Conservation (phyloP, 495 filamentous ascomycete species). For the Massariosphaeria phaeospora region DNA sequence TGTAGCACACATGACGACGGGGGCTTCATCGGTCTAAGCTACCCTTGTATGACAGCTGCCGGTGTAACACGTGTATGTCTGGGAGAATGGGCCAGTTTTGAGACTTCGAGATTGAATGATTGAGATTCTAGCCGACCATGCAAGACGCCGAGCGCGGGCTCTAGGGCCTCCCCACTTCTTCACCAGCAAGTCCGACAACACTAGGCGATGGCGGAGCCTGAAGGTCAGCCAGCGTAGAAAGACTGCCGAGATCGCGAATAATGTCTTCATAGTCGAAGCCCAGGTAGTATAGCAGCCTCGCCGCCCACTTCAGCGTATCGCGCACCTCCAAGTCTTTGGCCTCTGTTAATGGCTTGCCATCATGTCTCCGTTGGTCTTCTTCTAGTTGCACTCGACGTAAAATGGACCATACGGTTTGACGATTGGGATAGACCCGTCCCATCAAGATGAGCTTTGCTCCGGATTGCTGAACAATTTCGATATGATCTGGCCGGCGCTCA, state of each 20-base stretch:
- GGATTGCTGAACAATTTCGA: slow-evolving; percentile 13
- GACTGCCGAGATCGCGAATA: slow-evolving; percentile 18
- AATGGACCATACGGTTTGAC: slow-evolving; percentile 20
- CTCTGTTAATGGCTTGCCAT: background rate
- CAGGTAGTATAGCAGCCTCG: slow-evolving; percentile 21
- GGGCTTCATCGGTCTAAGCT: too few species aligned
- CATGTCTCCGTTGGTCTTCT: background rate
- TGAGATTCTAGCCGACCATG: too few species aligned
- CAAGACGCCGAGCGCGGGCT: background rate
- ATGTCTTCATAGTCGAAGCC: slow-evolving; percentile 30
- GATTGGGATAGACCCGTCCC: slow-evolving; percentile 21
- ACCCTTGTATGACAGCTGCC: too few species aligned
- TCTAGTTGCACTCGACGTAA: slow-evolving; percentile 26
- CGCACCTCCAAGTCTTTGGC: slow-evolving; percentile 3
- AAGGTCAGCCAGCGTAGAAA: slow-evolving; percentile 20
- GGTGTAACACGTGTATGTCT: too few species aligned
- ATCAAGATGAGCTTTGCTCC: slow-evolving; percentile 15
- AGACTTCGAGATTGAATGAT: too few species aligned
- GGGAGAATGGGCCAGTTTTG: too few species aligned
- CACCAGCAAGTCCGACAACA: background rate
- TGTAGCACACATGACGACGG: too few species aligned
- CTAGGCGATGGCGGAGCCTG: slow-evolving; percentile 8
- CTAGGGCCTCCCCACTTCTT: background rate
- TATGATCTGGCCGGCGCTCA: slow-evolving; percentile 19
- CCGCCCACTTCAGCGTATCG: slow-evolving; percentile 24